Evolutionary conservation across 164 flowering plant genomes (phyloP).

Genomic region (grape (Vitis vinifera)): ASM3070453v1 NC_081822.1:1393501-1394000

Average conservation of each 20-base stretch:
- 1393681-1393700: constrained; percentile 59
- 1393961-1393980: too few species aligned
- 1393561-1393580: constrained; percentile 96
- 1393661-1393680: constrained; percentile 98
- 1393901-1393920: too few species aligned
- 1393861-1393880: too few species aligned
- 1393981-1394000: too few species aligned
- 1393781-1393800: too few species aligned
- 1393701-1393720: background rate
- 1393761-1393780: too few species aligned
- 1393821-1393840: too few species aligned
- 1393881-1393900: too few species aligned
- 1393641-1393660: constrained; percentile 95
- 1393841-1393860: too few species aligned
- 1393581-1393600: constrained; percentile 99
- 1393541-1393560: constrained; percentile 92
- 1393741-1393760: too few species aligned
- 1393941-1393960: too few species aligned
- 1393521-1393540: constrained; percentile 95
- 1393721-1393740: background rate
- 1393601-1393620: constrained; percentile 85
- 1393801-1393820: background rate
- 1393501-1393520: constrained; percentile 91
- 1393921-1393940: too few species aligned
- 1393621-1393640: constrained; percentile 96